Percentiles rank a stretch among this genome's conserved stretches.
These are phyloP conservation scores for Apium graveolens DNA, from an alignment of 129 eudicot genomes.

Conservation along the genomic window DNA sequence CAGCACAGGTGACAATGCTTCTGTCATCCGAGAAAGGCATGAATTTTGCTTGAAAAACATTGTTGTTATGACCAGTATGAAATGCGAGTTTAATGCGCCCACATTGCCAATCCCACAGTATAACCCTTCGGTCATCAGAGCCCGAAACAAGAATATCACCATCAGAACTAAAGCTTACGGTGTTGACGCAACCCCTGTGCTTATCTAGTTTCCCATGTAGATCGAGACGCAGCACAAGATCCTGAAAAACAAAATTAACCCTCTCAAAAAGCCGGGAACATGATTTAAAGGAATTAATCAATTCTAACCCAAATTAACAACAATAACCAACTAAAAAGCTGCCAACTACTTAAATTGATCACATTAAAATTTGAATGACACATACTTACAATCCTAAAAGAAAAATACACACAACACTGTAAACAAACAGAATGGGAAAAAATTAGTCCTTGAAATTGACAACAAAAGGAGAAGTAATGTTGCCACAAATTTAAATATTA, in stretches of 20 bases:
- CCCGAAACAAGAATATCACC: constrained; percentile 79
- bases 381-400: background rate
- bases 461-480: background rate
- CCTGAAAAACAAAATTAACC: constrained; percentile 32
- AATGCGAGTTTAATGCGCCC: constrained; percentile 59
- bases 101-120: constrained; percentile 88
- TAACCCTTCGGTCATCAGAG: constrained; percentile 76
- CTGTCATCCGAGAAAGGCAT: constrained; percentile 72
- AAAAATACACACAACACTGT: background rate
- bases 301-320: background rate
- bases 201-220: constrained; percentile 50
- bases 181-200: constrained; percentile 86
- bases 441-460: background rate
- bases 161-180: constrained; percentile 57
- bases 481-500: background rate
- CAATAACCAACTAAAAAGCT: background rate
- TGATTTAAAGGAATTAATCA: too few species aligned
- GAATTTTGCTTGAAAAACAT: constrained; percentile 76
- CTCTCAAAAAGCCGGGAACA: background rate
- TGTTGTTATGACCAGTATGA: constrained; percentile 64
- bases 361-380: background rate
- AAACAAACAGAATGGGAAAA: background rate
- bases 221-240: constrained; percentile 72
- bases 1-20: constrained; percentile 83
- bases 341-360: background rate